Conservation (phyloP, 805 yeast species). For the Candida sonorensis region DNA sequence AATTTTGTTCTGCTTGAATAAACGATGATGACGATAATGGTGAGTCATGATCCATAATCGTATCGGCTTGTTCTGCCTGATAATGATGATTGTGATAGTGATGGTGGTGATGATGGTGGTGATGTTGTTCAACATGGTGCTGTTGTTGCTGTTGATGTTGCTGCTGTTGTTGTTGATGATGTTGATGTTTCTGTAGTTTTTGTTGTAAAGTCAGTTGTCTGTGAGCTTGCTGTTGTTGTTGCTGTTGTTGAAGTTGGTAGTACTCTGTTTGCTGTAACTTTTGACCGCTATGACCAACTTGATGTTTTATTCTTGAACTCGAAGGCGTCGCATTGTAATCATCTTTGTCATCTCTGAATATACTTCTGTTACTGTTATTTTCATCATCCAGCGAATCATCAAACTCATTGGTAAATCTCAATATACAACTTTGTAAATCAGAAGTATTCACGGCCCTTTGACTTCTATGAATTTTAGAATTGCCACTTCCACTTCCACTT, state of each 20-base stretch:
- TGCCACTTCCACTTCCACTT: constrained; percentile 9
- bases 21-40: neutral
- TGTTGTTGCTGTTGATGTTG: neutral
- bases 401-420: constrained; percentile 34
- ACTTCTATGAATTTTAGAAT: constrained; percentile 14
- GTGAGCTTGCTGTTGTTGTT: neutral
- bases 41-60: neutral
- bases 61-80: too few species aligned
- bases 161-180: constrained; percentile 1
- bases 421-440: constrained; percentile 34
- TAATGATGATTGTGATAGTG: neutral
- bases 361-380: constrained; percentile 19
- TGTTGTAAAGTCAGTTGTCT: neutral
- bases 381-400: constrained; percentile 29
- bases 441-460: constrained; percentile 30
- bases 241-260: constrained; percentile 1
- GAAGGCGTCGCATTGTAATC: constrained; percentile 1
- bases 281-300: too few species aligned
- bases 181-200: constrained; percentile 1
- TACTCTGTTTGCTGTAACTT: constrained; percentile 1
- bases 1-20: too few species aligned
- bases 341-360: constrained; percentile 20
- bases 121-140: neutral
- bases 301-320: neutral
- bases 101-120: neutral